Evolutionary conservation across 306 rosid genomes (phyloP), one percentile per base, ranked within the genome.

Genomic region (Quercus rubra): DNA sequence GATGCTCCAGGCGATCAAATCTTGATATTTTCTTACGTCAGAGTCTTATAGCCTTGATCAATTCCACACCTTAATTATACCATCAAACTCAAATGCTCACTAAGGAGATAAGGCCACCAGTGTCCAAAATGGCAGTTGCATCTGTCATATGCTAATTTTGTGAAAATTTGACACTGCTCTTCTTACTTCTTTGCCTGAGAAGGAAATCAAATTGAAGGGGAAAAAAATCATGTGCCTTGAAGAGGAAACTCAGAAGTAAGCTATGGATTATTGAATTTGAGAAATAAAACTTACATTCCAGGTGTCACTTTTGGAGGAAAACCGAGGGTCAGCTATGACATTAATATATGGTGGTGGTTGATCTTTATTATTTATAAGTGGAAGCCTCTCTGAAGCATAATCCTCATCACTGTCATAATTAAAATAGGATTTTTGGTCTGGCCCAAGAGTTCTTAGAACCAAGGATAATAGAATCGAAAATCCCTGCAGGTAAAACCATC

Each of bases 401-500:
- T 80, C 83, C 38, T 74, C 83, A 3, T 80, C 85, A n/a, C 81
- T 80, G 9, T 80, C 89, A 70, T 78, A 76, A 43, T 19, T 84
- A 64, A 71, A 76, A 59, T 13, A 35, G 7, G 19, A 25, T 21
- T 23, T 74, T 23, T 56, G 74, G 43, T 83, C 21, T 30, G 80
- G 74, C 41, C 78, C 78, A 62, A 77, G 13, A 20, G 81, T 81
- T 73, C 77, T 80, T 55, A 86, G 27, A 69, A 72, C 81, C 75
- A 73, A 20, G 17, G 89, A 69, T 77, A 83, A 41, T 56, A 86
- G 64, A 59, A 86, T 62, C 71, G 85, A 86, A 35, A 80, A 74
- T 3, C 83, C 89, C 89, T 86, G 76, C 62, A 83, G 33, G 62
- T 58, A 3, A 3, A 49, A 49, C 54, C 54, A 49, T 3, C 54